Evolutionary conservation across 768 basidiomycete species (phyloP).

Genomic region (Pleurotus sapidus): DNA sequence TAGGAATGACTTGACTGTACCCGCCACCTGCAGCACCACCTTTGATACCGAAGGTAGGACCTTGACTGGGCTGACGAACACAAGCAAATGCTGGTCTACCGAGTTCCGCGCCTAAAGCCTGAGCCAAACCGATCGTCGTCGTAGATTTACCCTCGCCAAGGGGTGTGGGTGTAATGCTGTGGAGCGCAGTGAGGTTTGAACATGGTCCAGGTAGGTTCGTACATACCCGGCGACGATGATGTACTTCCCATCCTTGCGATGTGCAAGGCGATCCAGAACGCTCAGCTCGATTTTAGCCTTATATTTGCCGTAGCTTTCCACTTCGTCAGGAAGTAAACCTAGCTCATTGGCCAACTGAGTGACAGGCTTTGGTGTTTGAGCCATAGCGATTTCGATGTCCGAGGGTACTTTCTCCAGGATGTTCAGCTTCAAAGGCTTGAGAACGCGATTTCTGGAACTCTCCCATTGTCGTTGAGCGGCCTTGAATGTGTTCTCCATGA

Average conservation of each 20-base stretch:
- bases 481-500: conserved; percentile 91
- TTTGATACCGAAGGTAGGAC: conserved; percentile 98
- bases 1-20: conserved; percentile 98
- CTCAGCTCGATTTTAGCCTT: conserved; percentile 96
- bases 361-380: conserved; percentile 90
- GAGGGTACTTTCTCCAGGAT: conserved; percentile 87
- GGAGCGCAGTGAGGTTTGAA: conserved; percentile 11
- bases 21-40: conserved; percentile 98
- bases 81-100: conserved; percentile 93
- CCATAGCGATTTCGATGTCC: conserved; percentile 95
- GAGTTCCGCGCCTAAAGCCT: conserved; percentile 93
- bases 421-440: conserved; percentile 78
- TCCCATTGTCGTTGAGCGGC: conserved; percentile 85
- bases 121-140: conserved; percentile 94
- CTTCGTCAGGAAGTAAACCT: conserved; percentile 79
- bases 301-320: conserved; percentile 93
- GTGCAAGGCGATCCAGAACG: conserved; percentile 78
- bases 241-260: conserved; percentile 92
- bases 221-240: conserved; percentile 89
- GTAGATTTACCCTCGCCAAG: conserved; percentile 98
- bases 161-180: conserved; percentile 92
- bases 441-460: conserved; percentile 56
- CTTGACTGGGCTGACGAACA: conserved; percentile 97
- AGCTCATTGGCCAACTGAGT: conserved; percentile 83
- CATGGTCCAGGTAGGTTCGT: neutral